Evolutionary conservation across 352 stramenopile species (phyloP), one percentile per base, ranked within the genome.

Genomic region (Phytophthora fragariae): DNA sequence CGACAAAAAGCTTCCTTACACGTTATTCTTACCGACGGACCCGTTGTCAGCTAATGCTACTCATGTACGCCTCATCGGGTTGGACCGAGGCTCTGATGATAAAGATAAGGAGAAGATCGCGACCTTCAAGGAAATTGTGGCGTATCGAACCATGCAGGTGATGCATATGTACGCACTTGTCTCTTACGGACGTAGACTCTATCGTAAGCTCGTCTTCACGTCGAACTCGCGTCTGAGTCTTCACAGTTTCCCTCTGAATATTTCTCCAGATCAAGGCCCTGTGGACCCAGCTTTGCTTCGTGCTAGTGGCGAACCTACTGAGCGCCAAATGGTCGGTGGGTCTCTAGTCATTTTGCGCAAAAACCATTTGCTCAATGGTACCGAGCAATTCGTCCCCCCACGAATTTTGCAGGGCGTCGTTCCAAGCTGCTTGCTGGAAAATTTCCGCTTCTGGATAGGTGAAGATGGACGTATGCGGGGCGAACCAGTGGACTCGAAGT

Each of bases 61-160:
- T 29, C 63, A 75, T 2, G 86, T 96, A 7, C 75, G 74, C 21
- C 63, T 96, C 15, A 73, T 97, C 31, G 90, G 86, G 0, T 76
- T 92, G 10, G 88, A 96, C 35, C 70, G 87, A 65, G 86, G 88
- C 3, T 83, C 79, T 19, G 89, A 91, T 66, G 88, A 94, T 41
- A 92, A 92, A 62, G 86, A 93, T 33, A 86, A 83, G 17, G 86
- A 96, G 33, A 91, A 91, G 52, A 83, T 95, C 37, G 68, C 81
- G 24, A 99, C 97, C 0, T 94, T 99, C 55, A 99, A 99, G 70
- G 98, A 99, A 82, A 92, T 99, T 49, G 83, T 99, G 15, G 95
- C 99, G 5, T 98, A 98, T 63, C 87, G 97, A 52, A 65, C 78
- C 15, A 83, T 92, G 68, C 75, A 98, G 49, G 88, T 98, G 21